Base-by-base conservation (phyloP, 257 asterid genomes). In the Solanum virginianum region DNA sequence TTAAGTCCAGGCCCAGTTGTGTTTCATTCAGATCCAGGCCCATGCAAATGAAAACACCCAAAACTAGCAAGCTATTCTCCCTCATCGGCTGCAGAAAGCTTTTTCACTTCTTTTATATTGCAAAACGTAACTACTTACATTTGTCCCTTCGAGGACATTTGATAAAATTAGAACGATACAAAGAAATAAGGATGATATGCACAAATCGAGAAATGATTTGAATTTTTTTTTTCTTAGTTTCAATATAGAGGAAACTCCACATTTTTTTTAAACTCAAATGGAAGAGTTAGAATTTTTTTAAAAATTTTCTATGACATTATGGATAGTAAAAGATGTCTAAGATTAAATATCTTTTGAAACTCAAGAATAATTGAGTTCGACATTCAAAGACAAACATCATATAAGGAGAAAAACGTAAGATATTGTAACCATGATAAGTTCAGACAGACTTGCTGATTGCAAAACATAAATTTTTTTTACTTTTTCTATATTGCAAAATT, bases 131-230 rank as follows among this genome's bases (percentile, higher is more conserved):
- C 1, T 3, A 1, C 1, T 0, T 4, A 1, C 1, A 0, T 1
- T 24, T 20, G 89, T 88, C 89, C 91, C 89, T 90, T 87, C 41
- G 89, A 86, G 88, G 88, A 90, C 88, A 88, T 89, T 85, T 84
- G 90, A 88, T 88, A 90, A 87, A 88, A 88, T 87, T 87, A 88
- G 89, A 90, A 85, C 85, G 86, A 88, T 87, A 87, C 90, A 86
- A 88, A 87, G 90, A 87, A 87, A 87, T 88, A 87, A 89, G 89
- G 89, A 90, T 90, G 90, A 90, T 89, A 88, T 85, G 87, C 89
- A 90, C 87, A 90, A 90, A 85, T 85, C 68, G 88, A 88, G 88
- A 85, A 85, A 79, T 85, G 83, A 2, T 26, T 26, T 1, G 2
- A 26, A 26, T 1, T 26, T 26, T 1, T 26, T 29, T 29, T 29